These are phyloP conservation scores for Cornus suecica DNA, from an alignment of 148 eudicot species.

Conservation along the genomic window DNA sequence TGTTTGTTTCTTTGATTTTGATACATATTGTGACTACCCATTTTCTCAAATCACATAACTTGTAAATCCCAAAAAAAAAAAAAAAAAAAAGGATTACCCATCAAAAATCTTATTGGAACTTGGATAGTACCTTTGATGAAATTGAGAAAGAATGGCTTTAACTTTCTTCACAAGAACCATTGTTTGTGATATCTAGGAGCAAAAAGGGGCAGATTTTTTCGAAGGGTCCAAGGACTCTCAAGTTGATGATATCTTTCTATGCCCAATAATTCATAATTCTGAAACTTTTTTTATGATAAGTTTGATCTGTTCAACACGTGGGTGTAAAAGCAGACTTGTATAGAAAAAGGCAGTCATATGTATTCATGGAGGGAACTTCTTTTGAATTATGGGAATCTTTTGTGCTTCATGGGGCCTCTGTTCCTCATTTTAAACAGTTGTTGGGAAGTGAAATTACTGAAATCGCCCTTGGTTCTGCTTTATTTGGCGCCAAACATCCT, in stretches of 20 bases:
- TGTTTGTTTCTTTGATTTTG: not conserved
- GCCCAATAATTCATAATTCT: not conserved
- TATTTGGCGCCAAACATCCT: not conserved
- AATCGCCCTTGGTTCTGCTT: not conserved
- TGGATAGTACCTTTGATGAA: not conserved
- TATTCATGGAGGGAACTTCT: conserved; percentile 14
- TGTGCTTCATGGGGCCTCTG: conserved; percentile 23
- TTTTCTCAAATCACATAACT: not conserved
- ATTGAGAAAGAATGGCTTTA: not conserved
- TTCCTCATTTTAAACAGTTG: not conserved
- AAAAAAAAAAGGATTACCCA: too few species aligned
- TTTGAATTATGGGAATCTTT: conserved; percentile 4
- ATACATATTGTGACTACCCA: not conserved
- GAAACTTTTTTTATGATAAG: not conserved
- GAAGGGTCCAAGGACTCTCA: not conserved
- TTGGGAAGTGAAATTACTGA: not conserved
- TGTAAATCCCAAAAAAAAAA: too few species aligned
- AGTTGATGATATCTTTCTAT: not conserved
- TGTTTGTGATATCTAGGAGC: not conserved
- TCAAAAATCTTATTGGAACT: not conserved
- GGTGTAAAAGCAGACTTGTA: not conserved
- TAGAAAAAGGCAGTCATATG: not conserved
- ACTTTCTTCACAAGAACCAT: not conserved
- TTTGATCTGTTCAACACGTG: conserved; percentile 9
- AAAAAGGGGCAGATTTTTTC: not conserved